phyloP scores from a whole-genome alignment of 139 green algal species.

The Desmodesmus armatus region DNA sequence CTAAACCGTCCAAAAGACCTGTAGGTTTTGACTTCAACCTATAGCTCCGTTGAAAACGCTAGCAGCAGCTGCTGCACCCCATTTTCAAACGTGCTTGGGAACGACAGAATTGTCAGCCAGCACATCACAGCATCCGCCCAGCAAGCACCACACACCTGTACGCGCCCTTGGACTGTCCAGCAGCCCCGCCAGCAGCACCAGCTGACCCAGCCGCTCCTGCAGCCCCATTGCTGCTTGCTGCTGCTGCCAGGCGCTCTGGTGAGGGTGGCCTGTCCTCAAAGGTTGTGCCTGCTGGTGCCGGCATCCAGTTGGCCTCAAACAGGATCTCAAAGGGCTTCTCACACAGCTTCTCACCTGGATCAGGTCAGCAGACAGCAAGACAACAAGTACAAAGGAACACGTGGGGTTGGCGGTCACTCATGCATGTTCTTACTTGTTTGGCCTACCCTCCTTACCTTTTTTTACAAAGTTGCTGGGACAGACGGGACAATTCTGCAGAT shows the following conservation, averaged over 20 bases:
- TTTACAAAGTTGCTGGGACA: too few species aligned
- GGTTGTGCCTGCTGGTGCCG: conserved; percentile 44
- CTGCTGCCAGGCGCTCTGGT: conserved; percentile 60
- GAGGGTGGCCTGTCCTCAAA: conserved; percentile 77
- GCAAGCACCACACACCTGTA: conserved; percentile 53
- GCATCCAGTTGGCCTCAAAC: conserved; percentile 80
- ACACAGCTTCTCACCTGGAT: conserved; percentile 40
- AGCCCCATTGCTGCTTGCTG: conserved; percentile 1
- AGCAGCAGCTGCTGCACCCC: too few species aligned
- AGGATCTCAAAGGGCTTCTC: conserved; percentile 72
- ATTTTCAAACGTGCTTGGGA: too few species aligned
- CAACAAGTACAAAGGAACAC: neutral
- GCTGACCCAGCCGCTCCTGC: conserved; percentile 21
- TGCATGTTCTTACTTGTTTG: too few species aligned
- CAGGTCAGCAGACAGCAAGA: conserved; percentile 1
- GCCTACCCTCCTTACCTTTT: too few species aligned
- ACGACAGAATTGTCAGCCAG: too few species aligned
- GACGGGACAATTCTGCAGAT: too few species aligned
- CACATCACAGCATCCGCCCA: too few species aligned
- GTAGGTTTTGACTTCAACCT: too few species aligned
- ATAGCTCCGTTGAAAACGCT: too few species aligned
- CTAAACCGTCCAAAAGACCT: too few species aligned
- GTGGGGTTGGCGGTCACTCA: too few species aligned
- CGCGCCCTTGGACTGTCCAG: neutral
- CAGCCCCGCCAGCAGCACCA: neutral